Conservation (phyloP, 176 grass and related monocot genomes). For the Musa acuminata region DNA sequence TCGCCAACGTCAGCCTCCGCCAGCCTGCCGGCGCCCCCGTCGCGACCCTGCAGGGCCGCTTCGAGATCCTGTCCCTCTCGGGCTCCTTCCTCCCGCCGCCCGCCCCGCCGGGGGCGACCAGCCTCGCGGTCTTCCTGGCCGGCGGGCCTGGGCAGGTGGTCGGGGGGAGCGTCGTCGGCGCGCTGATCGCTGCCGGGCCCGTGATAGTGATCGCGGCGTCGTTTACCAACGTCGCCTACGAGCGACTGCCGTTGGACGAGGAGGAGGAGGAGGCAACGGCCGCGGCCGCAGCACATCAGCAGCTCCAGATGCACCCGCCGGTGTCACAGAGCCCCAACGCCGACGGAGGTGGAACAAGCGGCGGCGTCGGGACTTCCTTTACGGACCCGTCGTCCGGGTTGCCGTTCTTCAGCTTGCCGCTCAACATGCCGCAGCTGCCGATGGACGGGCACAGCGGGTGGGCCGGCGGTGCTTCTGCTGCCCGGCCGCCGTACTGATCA, state of each 20-base stretch:
- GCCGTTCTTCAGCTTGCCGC: slow-evolving; percentile 79
- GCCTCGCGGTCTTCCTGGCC: slow-evolving; percentile 71
- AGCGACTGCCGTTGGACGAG: slow-evolving; percentile 88
- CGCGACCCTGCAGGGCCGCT: slow-evolving; percentile 66
- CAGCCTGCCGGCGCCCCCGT: slow-evolving; percentile 44
- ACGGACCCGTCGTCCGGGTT: slow-evolving; percentile 28
- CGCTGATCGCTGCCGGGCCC: slow-evolving; percentile 68
- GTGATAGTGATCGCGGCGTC: slow-evolving; percentile 81
- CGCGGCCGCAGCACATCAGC: slow-evolving; percentile 1
- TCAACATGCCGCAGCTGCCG: slow-evolving; percentile 69
- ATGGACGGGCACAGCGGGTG: slow-evolving; percentile 45
- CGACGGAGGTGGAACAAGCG: slow-evolving; percentile 21
- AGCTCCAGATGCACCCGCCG: neutral
- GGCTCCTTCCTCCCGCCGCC: slow-evolving; percentile 93
- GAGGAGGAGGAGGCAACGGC: slow-evolving; percentile 52
- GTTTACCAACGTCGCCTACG: slow-evolving; percentile 98
- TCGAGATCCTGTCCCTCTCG: slow-evolving; percentile 92
- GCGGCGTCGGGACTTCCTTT: slow-evolving; percentile 9
- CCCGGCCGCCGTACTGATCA: slow-evolving; percentile 5
- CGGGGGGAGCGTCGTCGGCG: slow-evolving; percentile 68
- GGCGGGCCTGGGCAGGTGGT: slow-evolving; percentile 77
- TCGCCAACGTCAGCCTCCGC: slow-evolving; percentile 76
- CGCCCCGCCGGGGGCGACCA: slow-evolving; percentile 87
- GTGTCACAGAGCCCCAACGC: neutral
- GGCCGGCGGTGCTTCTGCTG: slow-evolving; percentile 13